phyloP scores from a whole-genome alignment of 345 rosid genomes.

The Durio zibethinus region DNA sequence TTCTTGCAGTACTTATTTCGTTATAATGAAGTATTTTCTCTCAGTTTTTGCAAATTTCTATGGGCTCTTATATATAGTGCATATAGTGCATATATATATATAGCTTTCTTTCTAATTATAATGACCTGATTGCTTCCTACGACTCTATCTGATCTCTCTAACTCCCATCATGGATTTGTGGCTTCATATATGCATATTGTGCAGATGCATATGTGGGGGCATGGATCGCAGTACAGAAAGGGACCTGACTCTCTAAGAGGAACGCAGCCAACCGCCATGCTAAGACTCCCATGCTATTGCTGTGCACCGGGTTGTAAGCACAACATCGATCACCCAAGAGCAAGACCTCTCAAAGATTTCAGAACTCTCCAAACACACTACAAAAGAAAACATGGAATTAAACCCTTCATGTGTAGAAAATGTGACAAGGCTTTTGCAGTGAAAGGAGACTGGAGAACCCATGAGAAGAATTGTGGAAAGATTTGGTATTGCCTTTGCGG shows the following conservation, averaged over 20 bases:
- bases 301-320: constrained; percentile 66
- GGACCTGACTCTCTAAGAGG: constrained; percentile 78
- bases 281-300: constrained; percentile 73
- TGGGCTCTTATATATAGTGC: neutral
- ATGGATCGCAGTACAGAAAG: constrained; percentile 86
- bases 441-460: constrained; percentile 82
- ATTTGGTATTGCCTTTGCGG: constrained; percentile 79
- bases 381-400: constrained; percentile 75
- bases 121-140: too few species aligned
- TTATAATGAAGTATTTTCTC: neutral
- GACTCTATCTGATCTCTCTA: neutral
- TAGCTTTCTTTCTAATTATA: neutral
- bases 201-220: constrained; percentile 97
- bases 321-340: constrained; percentile 74
- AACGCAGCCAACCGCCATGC: constrained; percentile 71
- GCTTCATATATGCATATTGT: neutral
- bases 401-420: constrained; percentile 69
- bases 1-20: neutral
- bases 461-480: constrained; percentile 85
- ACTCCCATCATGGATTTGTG: neutral
- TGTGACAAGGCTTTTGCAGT: constrained; percentile 77
- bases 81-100: too few species aligned
- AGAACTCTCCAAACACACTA: constrained; percentile 85
- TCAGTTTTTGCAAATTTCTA: too few species aligned
- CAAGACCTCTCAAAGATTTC: constrained; percentile 75